Evolutionary conservation across 2,329 filamentous ascomycete genomes (phyloP), one percentile per base, ranked within the genome.

Genomic region (Pseudomassariella vexata): DNA sequence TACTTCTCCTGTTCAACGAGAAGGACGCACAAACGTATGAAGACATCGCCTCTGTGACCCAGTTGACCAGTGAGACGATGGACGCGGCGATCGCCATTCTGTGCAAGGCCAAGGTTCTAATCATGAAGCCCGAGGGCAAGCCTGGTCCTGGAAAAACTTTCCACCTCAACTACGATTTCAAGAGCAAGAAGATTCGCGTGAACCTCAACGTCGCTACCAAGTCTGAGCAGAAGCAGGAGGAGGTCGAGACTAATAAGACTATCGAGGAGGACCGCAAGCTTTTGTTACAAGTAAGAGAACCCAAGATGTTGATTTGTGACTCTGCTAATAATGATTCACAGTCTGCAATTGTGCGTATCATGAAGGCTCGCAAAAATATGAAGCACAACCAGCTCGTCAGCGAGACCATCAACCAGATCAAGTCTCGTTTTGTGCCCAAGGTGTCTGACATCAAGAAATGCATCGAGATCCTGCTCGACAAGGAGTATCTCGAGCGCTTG

Each of bases 361-460:
- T 98, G 92, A 98, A 98, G 70, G 94, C 90, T 4, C 83, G 92
- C 39, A 96, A 98, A 79, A 86, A 83, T 66, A 94, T 96, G 86
- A 96, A 95, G 76, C 90, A 98, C 64, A 80, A 82, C 40, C 84
- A 92, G 54, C 80, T 98, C 9, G 88, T 98, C 34, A 82, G 86
- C 53, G 92, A 98, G 64, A 94, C 89, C 16, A 96, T 98, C 58
- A 83, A 82, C 53, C 92, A 96, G 62, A 95, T 98, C 59, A 86
- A 85, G 57, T 81, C 79, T 24, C 85, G 92, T 24, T 98, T 98
- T 62, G 80, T 88, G 36, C 92, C 92, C 24, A 94, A 94, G 65
- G 76, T 98, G 19, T 72, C 78, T 11, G 92, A 98, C 49, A 98
- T 98, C 75, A 98, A 98, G 71, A 98, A 96, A 68, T 95, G 92